phyloP scores from a whole-genome alignment of 768 basidiomycete genomes.

The Kwoniella pini region DNA sequence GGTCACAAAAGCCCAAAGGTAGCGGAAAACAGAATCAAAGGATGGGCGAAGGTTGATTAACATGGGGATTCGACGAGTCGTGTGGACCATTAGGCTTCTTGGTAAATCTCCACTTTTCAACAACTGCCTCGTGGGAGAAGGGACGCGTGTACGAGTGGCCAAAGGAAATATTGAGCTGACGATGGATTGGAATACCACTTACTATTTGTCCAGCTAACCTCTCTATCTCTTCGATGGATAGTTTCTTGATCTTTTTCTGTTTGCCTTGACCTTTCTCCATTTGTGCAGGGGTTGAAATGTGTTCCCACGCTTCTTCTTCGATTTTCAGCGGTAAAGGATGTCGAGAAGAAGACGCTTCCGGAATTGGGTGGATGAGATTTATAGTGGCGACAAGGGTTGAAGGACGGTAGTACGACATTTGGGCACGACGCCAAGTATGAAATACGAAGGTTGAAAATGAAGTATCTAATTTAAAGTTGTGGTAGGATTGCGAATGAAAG shows the following conservation, averaged over 20 bases:
- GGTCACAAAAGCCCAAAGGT: background rate
- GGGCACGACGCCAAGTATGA: too few species aligned
- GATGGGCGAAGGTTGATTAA: background rate
- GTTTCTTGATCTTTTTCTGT: slow-evolving; percentile 12
- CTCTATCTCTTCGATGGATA: slow-evolving; percentile 11
- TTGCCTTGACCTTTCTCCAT: slow-evolving; percentile 6
- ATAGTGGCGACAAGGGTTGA: background rate
- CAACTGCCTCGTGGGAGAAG: too few species aligned
- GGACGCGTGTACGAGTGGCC: too few species aligned
- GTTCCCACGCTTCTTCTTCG: background rate
- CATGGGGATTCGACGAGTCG: background rate
- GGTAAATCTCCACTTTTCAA: too few species aligned
- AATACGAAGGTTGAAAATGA: background rate
- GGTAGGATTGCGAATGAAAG: too few species aligned
- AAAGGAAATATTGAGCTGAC: background rate
- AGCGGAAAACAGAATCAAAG: background rate
- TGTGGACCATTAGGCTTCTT: background rate
- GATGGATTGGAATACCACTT: background rate
- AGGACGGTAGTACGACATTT: slow-evolving; percentile 20
- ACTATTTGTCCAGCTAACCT: slow-evolving; percentile 17
- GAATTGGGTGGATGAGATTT: slow-evolving; percentile 5
- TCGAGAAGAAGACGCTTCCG: slow-evolving; percentile 9
- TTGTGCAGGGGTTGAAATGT: background rate
- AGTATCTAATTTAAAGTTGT: too few species aligned
- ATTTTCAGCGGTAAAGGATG: slow-evolving; percentile 11